Conservation (phyloP, 1,284 basidiomycete genomes). For the Volvariella surrecta region DNA sequence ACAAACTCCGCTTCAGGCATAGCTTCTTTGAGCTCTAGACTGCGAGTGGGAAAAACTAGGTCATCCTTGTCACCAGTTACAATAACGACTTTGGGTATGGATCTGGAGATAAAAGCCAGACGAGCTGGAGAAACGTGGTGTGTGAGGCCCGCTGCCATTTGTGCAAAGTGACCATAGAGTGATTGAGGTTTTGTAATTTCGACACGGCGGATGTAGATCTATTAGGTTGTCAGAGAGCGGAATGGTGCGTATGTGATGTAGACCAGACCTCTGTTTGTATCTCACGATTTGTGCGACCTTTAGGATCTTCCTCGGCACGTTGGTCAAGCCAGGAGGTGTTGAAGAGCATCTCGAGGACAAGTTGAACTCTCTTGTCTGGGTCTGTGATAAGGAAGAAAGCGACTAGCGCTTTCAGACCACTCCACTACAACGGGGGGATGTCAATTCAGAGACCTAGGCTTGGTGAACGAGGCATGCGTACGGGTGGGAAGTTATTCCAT, state of each 20-base stretch:
- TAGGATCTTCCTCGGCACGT: slow-evolving; percentile 36
- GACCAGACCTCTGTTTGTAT: slow-evolving; percentile 41
- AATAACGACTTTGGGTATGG: slow-evolving; percentile 52
- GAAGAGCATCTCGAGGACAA: slow-evolving; percentile 54
- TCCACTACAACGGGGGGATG: slow-evolving; percentile 24
- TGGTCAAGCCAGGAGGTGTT: slow-evolving; percentile 51
- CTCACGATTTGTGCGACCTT: slow-evolving; percentile 55
- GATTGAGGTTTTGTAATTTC: slow-evolving; percentile 51
- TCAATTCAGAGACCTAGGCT: background rate
- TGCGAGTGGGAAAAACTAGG: slow-evolving; percentile 55
- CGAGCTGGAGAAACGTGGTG: slow-evolving; percentile 56
- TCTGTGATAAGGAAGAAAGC: slow-evolving; percentile 41
- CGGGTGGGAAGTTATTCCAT: slow-evolving; percentile 54
- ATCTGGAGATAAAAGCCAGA: slow-evolving; percentile 44
- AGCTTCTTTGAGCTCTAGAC: slow-evolving; percentile 43
- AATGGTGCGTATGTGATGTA: background rate
- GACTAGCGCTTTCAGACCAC: slow-evolving; percentile 30
- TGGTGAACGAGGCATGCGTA: slow-evolving; percentile 15
- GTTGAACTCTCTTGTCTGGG: slow-evolving; percentile 38
- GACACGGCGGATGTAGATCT: slow-evolving; percentile 43
- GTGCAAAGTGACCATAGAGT: slow-evolving; percentile 59
- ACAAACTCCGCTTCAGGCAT: slow-evolving; percentile 68
- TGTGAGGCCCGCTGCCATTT: slow-evolving; percentile 66
- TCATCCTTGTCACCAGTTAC: slow-evolving; percentile 71
- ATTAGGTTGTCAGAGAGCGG: background rate